Conservation (phyloP, 2,329 filamentous ascomycete genomes). For the Ascocoryne sarcoides region DNA sequence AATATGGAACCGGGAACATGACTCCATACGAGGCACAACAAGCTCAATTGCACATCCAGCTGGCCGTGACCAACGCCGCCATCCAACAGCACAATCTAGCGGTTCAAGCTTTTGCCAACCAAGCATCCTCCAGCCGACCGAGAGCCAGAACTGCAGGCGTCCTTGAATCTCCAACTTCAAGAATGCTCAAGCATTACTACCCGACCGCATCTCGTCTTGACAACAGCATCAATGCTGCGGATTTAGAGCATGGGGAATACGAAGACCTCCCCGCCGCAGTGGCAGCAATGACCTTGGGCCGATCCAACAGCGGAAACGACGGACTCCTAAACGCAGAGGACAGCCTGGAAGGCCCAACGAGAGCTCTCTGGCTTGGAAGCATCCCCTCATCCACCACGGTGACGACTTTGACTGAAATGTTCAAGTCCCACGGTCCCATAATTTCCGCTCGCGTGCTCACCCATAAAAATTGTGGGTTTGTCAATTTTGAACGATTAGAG, state of each 20-base stretch:
- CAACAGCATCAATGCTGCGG: conserved; percentile 64
- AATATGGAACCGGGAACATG: conserved; percentile 40
- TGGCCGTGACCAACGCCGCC: conserved; percentile 55
- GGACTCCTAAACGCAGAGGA: conserved; percentile 66
- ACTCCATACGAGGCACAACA: conserved; percentile 50
- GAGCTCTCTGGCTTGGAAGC: conserved; percentile 92
- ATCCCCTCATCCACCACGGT: conserved; percentile 96
- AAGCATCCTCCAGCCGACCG: conserved; percentile 72
- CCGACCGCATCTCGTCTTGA: conserved; percentile 69
- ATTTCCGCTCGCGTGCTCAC: conserved; percentile 88
- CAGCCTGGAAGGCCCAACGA: conserved; percentile 81
- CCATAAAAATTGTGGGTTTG: conserved; percentile 98
- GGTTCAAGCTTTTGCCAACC: conserved; percentile 83
- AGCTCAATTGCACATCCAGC: conserved; percentile 51
- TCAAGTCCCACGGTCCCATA: conserved; percentile 85
- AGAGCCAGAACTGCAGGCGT: conserved; percentile 88
- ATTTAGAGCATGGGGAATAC: conserved; percentile 73
- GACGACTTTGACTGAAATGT: conserved; percentile 89
- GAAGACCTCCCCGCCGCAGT: conserved; percentile 75
- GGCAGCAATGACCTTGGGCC: conserved; percentile 65
- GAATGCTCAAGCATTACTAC: conserved; percentile 60
- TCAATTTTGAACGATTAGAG: conserved; percentile 90
- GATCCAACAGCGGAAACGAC: conserved; percentile 57
- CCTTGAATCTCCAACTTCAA: conserved; percentile 49
- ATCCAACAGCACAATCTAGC: conserved; percentile 90